Conservation (phyloP, 2,329 filamentous ascomycete genomes). For the Aspergillus uvarum region DNA sequence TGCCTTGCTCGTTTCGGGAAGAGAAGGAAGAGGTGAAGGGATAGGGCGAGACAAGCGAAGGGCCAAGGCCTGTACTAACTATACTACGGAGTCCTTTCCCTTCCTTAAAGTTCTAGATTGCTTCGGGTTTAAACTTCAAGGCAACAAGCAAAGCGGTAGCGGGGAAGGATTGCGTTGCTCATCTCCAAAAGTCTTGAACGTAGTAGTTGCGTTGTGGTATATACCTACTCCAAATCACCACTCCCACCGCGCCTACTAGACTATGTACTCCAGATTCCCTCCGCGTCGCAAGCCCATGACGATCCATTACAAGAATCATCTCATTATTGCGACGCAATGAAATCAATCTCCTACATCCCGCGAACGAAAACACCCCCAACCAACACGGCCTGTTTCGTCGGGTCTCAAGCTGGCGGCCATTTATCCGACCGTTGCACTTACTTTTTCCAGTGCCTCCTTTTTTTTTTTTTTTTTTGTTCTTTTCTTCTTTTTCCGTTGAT, state of each 20-base stretch:
- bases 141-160: not conserved
- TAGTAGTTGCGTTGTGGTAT: too few species aligned
- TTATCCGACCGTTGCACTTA: not conserved
- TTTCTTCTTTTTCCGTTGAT: not conserved
- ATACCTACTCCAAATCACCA: too few species aligned
- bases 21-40: too few species aligned
- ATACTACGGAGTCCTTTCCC: too few species aligned
- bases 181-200: not conserved
- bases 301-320: not conserved
- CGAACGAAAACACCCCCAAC: not conserved
- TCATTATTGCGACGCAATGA: not conserved
- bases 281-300: not conserved
- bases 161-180: not conserved
- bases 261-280: not conserved
- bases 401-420: not conserved
- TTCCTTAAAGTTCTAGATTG: not conserved
- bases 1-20: not conserved
- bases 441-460: not conserved
- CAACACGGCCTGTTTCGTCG: conserved; percentile 11
- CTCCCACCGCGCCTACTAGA: not conserved
- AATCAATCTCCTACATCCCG: not conserved
- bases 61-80: too few species aligned
- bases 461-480: not conserved
- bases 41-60: too few species aligned
- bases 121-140: not conserved